Percentiles rank a stretch among this genome's conserved stretches.
phyloP scores from a whole-genome alignment of 495 filamentous ascomycete species.

The Trichoderma asperelloides region DNA sequence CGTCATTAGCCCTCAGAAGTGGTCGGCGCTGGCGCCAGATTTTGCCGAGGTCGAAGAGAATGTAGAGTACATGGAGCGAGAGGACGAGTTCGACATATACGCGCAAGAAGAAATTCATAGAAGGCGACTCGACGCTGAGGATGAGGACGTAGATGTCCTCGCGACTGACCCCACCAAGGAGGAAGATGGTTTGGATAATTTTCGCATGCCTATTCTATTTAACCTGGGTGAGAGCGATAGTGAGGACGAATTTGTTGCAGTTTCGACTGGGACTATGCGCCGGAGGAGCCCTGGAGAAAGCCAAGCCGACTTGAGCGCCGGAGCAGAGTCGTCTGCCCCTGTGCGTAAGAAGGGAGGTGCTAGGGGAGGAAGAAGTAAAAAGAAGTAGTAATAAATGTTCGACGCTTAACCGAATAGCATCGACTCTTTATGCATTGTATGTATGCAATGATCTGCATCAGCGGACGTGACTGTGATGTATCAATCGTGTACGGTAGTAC shows the following conservation, averaged over 20 bases:
- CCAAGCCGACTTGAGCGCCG: slow-evolving; percentile 31
- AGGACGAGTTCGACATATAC: slow-evolving; percentile 98
- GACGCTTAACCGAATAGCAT: neutral
- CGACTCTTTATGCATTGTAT: neutral
- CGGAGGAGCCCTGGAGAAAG: slow-evolving; percentile 51
- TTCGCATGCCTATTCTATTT: slow-evolving; percentile 80
- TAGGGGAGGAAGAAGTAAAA: slow-evolving; percentile 20
- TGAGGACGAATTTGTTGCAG: slow-evolving; percentile 82
- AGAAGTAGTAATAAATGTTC: slow-evolving; percentile 15
- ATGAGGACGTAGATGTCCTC: slow-evolving; percentile 79
- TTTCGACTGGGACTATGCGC: slow-evolving; percentile 76
- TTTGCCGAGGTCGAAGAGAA: slow-evolving; percentile 98
- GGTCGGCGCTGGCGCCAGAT: slow-evolving; percentile 93
- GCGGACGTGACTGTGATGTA: too few species aligned
- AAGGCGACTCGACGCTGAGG: slow-evolving; percentile 74
- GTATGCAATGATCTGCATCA: neutral
- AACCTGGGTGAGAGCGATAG: slow-evolving; percentile 65
- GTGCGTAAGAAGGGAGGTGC: slow-evolving; percentile 24
- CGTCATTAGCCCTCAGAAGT: slow-evolving; percentile 83
- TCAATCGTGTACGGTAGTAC: too few species aligned
- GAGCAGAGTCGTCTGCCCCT: slow-evolving; percentile 22
- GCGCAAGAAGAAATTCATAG: slow-evolving; percentile 92
- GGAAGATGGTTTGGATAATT: slow-evolving; percentile 50
- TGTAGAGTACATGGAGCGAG: slow-evolving; percentile 86
- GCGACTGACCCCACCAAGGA: slow-evolving; percentile 55